Evolutionary conservation across 306 rosid species (phyloP).

Genomic region (Cucurbita argyrosperma): DNA sequence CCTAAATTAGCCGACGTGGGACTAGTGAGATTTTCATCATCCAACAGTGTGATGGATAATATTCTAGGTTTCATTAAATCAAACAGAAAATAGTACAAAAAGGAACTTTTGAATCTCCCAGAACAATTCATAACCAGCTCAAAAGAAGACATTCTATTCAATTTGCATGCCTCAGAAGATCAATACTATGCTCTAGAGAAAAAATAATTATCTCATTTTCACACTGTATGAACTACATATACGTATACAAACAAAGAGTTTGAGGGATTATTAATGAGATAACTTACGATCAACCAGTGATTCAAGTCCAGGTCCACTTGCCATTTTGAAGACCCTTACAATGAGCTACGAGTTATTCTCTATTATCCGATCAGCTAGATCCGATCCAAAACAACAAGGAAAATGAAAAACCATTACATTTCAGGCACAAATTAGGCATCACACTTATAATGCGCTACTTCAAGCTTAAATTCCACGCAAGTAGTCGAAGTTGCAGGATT

Average conservation of each 20-base stretch:
- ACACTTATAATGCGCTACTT: not conserved
- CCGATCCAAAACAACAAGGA: not conserved
- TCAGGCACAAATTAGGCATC: not conserved
- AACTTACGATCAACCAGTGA: constrained; percentile 43
- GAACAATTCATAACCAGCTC: not conserved
- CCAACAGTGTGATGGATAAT: not conserved
- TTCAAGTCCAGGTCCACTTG: constrained; percentile 35
- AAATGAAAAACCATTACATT: not conserved
- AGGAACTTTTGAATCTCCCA: not conserved
- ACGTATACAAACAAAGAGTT: not conserved
- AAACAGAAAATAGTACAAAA: not conserved
- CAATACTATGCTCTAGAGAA: not conserved
- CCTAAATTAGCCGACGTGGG: too few species aligned
- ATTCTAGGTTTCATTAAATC: not conserved
- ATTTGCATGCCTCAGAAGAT: not conserved
- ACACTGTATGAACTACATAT: not conserved
- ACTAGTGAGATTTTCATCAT: too few species aligned
- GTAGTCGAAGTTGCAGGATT: not conserved
- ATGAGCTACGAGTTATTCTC: not conserved
- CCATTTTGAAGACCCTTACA: constrained; percentile 17
- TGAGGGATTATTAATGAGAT: not conserved
- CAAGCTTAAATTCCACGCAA: not conserved
- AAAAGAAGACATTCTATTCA: not conserved
- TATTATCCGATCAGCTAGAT: not conserved
- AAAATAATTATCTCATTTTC: not conserved